A percentile compares a stretch with the other conserved stretches of the same genome.
phyloP scores from a whole-genome alignment of 257 asterid species.

The Pogostemon cablin region DNA sequence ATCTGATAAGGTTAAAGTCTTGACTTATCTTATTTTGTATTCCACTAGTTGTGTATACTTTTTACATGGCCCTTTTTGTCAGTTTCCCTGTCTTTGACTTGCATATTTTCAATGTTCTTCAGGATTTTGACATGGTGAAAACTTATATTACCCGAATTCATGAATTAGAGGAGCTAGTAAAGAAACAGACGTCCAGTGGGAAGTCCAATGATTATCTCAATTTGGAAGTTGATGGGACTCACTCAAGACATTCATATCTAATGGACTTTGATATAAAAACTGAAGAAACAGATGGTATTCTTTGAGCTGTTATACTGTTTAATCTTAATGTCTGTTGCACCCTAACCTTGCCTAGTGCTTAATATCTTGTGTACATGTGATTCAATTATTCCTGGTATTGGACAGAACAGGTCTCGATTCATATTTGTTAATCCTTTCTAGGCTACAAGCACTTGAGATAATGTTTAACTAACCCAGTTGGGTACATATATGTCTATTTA shows the following conservation, averaged over 20 bases:
- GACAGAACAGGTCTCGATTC: too few species aligned
- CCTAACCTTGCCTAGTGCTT: conserved; percentile 8
- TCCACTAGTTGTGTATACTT: conserved; percentile 18
- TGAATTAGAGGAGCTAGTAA: conserved; percentile 71
- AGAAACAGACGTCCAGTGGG: conserved; percentile 43
- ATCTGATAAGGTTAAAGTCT: conserved; percentile 58
- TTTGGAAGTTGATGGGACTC: conserved; percentile 55
- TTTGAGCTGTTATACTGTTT: not conserved
- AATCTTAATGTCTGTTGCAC: not conserved
- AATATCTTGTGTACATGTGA: conserved; percentile 5
- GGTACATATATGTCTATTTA: conserved; percentile 6
- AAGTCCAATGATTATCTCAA: conserved; percentile 49
- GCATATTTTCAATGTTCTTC: conserved; percentile 26
- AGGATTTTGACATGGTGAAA: conserved; percentile 76
- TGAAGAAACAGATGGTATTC: conserved; percentile 64
- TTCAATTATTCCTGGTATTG: too few species aligned
- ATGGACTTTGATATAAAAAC: conserved; percentile 53
- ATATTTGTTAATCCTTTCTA: too few species aligned
- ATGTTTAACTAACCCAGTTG: conserved; percentile 3
- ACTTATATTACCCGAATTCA: conserved; percentile 72
- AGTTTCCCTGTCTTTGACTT: not conserved
- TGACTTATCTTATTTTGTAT: conserved; percentile 1
- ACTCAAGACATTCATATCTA: conserved; percentile 43
- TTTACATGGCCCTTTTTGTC: conserved; percentile 8
- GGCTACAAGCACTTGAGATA: not conserved